These are phyloP conservation scores for Salix udensis DNA, from an alignment of 345 rosid species.

Conservation along the genomic window DNA sequence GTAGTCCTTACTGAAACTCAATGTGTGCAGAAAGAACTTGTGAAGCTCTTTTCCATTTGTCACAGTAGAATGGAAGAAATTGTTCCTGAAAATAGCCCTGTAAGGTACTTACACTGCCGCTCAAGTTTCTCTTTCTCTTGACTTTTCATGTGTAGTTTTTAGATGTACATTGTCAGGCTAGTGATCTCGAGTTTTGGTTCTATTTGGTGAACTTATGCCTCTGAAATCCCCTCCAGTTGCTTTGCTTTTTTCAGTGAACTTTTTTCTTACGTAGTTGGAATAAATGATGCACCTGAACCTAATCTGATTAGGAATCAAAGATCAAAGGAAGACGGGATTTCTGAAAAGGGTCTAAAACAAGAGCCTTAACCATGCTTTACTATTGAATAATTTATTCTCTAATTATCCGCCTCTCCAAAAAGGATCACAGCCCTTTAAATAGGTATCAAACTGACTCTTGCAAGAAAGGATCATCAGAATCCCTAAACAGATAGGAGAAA, in stretches of 20 bases:
- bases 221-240: background rate
- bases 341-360: background rate
- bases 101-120: conserved; percentile 44
- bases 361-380: background rate
- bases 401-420: background rate
- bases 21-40: conserved; percentile 57
- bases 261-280: background rate
- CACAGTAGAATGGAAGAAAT: conserved; percentile 82
- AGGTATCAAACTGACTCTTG: too few relatives aligned
- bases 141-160: conserved; percentile 2
- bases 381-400: background rate
- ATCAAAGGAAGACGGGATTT: too few relatives aligned
- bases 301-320: too few relatives aligned
- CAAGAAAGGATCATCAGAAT: too few relatives aligned
- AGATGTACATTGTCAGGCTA: background rate
- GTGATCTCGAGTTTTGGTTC: background rate
- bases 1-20: conserved; percentile 10
- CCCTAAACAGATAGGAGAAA: too few relatives aligned
- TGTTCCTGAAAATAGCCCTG: conserved; percentile 43
- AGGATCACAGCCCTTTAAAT: background rate
- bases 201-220: background rate
- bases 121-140: conserved; percentile 9
- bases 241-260: background rate
- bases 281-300: too few relatives aligned
- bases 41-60: conserved; percentile 60